Evolutionary conservation across 352 stramenopile genomes (phyloP).

Genomic region (Phytophthora uliginosa): DNA sequence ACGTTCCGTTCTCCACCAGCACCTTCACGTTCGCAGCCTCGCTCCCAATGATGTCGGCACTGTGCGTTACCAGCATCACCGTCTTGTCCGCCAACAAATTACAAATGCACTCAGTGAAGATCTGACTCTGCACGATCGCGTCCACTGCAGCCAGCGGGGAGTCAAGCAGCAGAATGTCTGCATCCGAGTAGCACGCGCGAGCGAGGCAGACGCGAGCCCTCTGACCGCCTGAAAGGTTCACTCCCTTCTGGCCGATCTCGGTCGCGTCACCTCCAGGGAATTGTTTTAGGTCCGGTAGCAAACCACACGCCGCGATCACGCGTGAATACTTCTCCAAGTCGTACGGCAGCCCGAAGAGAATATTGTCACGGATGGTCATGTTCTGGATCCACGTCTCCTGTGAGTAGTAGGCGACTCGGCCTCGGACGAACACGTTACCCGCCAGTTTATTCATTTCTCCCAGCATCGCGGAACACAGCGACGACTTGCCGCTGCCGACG

Average conservation of each 20-base stretch:
- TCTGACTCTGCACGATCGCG: conserved; percentile 91
- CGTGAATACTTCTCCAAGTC: conserved; percentile 52
- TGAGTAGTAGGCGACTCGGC: conserved; percentile 69
- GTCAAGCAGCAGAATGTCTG: conserved; percentile 89
- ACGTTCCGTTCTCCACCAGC: conserved; percentile 28
- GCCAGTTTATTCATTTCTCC: conserved; percentile 87
- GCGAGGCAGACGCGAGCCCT: conserved; percentile 85
- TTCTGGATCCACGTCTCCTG: conserved; percentile 96
- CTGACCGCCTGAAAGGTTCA: conserved; percentile 96
- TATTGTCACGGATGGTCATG: conserved; percentile 94
- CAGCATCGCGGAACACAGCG: conserved; percentile 57
- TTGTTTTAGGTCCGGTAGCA: conserved; percentile 86
- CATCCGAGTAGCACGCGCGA: conserved; percentile 71
- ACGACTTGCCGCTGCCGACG: conserved; percentile 69
- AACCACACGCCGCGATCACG: conserved; percentile 77
- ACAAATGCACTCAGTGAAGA: conserved; percentile 76
- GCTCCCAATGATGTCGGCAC: conserved; percentile 65
- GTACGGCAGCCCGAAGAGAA: conserved; percentile 91
- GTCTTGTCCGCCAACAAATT: conserved; percentile 54
- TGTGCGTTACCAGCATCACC: conserved; percentile 94
- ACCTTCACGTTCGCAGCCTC: conserved; percentile 38
- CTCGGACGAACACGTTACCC: conserved; percentile 51
- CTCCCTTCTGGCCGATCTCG: conserved; percentile 96
- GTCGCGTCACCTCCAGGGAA: conserved; percentile 92
- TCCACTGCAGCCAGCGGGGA: conserved; percentile 94